Percentiles rank a stretch among this genome's conserved stretches.
phyloP scores from a whole-genome alignment of 208 protist genomes.

The Angomonas ambiguus region DNA sequence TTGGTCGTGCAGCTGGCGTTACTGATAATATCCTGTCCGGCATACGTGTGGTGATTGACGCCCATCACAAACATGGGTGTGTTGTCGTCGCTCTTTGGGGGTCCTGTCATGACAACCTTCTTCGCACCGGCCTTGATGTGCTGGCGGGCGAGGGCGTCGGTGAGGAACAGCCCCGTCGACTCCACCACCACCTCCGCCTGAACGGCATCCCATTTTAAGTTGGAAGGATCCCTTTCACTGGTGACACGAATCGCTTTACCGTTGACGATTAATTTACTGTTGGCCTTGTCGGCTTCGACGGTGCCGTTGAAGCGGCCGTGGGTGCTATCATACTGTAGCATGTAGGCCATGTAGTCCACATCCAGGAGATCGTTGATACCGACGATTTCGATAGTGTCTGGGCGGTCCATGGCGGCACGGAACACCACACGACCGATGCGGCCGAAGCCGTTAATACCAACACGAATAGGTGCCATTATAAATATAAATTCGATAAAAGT shows the following conservation, averaged over 20 bases:
- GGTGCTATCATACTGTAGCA: constrained; percentile 96
- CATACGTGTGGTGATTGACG: constrained; percentile 84
- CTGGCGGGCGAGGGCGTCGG: constrained; percentile 70
- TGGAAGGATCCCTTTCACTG: constrained; percentile 82
- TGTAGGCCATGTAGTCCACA: constrained; percentile 95
- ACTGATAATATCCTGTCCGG: constrained; percentile 87
- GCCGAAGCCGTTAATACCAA: constrained; percentile 98
- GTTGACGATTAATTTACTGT: constrained; percentile 73
- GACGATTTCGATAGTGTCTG: constrained; percentile 86
- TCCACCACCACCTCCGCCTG: constrained; percentile 98
- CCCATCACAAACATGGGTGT: constrained; percentile 99
- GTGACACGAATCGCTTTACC: constrained; percentile 73
- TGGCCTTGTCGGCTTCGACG: constrained; percentile 64
- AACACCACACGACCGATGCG: constrained; percentile 97
- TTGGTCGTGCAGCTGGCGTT: constrained; percentile 99
- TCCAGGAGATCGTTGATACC: constrained; percentile 96
- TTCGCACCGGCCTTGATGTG: constrained; percentile 97
- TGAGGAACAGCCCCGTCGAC: constrained; percentile 98
- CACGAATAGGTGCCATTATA: constrained; percentile 54
- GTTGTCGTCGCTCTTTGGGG: constrained; percentile 93
- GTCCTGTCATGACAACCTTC: constrained; percentile 99
- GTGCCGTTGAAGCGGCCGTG: constrained; percentile 91
- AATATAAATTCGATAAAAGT: background rate
- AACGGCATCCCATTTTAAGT: constrained; percentile 92
- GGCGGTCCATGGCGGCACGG: constrained; percentile 71